Conservation (phyloP, 495 filamentous ascomycete species). For the Sabuloglossum arenarium region DNA sequence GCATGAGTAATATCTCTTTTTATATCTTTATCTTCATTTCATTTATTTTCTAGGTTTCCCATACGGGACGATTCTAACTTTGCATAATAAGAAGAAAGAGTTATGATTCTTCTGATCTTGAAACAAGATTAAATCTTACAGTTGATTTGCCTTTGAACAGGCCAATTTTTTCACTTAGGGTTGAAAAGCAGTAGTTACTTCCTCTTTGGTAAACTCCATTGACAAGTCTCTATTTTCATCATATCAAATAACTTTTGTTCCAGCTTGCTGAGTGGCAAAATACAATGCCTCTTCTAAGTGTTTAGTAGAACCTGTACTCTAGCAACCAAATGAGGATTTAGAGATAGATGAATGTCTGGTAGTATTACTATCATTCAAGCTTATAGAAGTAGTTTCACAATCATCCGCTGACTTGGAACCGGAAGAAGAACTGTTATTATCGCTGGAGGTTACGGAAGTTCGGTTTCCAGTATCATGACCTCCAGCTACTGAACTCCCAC, state of each 20-base stretch:
- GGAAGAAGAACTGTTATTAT: conserved; percentile 29
- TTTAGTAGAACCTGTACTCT: conserved; percentile 40
- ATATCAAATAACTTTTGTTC: conserved; percentile 36
- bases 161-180: conserved; percentile 26
- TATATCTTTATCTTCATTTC: conserved; percentile 19
- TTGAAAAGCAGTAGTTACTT: conserved; percentile 55
- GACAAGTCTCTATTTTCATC: conserved; percentile 40
- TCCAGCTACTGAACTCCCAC: conserved; percentile 37
- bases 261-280: conserved; percentile 52
- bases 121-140: conserved; percentile 10
- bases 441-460: conserved; percentile 23
- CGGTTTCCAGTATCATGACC: conserved; percentile 33
- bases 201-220: conserved; percentile 59
- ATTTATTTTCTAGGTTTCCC: not conserved
- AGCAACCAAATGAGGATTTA: conserved; percentile 25
- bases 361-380: conserved; percentile 43
- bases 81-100: conserved; percentile 22
- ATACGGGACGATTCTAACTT: not conserved
- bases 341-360: conserved; percentile 43
- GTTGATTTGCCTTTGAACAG: not conserved
- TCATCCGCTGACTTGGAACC: conserved; percentile 33
- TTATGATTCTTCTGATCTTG: conserved; percentile 42
- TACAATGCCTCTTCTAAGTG: conserved; percentile 54
- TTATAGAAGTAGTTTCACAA: conserved; percentile 55
- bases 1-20: conserved; percentile 35